Base-by-base conservation (phyloP, 768 basidiomycete species). In the Gymnopilus dilepis region DNA sequence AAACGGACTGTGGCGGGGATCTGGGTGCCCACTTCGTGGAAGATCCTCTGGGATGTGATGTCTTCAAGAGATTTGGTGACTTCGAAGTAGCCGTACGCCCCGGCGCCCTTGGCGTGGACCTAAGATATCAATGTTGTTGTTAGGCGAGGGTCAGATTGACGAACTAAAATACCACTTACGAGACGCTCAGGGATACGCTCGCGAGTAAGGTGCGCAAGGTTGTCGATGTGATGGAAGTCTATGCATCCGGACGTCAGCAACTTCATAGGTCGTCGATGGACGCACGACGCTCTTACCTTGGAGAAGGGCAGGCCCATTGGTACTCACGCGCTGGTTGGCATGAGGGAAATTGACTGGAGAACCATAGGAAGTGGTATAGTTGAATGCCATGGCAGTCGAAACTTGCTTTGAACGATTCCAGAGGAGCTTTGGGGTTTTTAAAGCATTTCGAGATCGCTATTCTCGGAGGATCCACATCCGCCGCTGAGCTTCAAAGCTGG, bases 141-240 rank as follows among this genome's bases (percentile, higher is more conserved):
- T 71, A n/a, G n/a, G 76, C 70, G 24, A 22, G 8, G 70, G 65
- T 43, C n/a, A 71, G 62, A 66, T 12, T 47, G 11, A 40, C 6
- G 5, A n/a, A 58, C 43, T 19, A 21, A 48, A 5, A 5, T 1
- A 38, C 17, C 12, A 80, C 86, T 66, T 74, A 89, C 94, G 65
- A 93, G 89, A 75, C 94, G 93, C 82, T 97, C 94, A 15, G 96
- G 97, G 70, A 99, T 97, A 73, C 97, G 91, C 77, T 97, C 95
- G 61, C 93, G 89, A 74, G 94, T 92, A 69, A 96, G 95, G 80
- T 97, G 95, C 13, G 93, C 89, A 63, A 99, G 86, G 51, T 90
- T 80, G 77, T 95, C 94, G 71, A 96, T 89, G 76, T 92, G 87
- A 75, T 93, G 89, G 80, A 94, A 94, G 74, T 95, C 92, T 91